Conservation (phyloP, 352 stramenopile species). For the Phytophthora hibernalis region DNA sequence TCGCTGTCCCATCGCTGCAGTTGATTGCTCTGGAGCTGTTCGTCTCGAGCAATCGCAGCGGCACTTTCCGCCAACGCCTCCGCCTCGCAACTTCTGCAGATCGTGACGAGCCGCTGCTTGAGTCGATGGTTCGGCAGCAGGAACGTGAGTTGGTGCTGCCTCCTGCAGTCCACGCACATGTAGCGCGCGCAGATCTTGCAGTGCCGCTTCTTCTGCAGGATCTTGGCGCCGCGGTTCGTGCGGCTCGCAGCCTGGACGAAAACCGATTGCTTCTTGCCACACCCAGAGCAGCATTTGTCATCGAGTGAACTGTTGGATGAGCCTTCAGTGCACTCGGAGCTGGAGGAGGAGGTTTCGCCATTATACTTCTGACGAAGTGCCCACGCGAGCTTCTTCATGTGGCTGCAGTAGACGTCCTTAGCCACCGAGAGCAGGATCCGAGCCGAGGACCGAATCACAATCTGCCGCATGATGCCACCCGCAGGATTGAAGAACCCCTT, state of each 20-base stretch:
- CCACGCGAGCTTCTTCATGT: constrained; percentile 77
- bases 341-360: constrained; percentile 15
- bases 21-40: constrained; percentile 28
- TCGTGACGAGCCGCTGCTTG: constrained; percentile 35
- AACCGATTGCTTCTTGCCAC: constrained; percentile 36
- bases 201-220: constrained; percentile 29
- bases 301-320: constrained; percentile 10
- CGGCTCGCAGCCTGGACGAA: constrained; percentile 31
- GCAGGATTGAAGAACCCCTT: constrained; percentile 52
- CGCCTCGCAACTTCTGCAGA: constrained; percentile 37
- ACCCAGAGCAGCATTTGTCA: constrained; percentile 31
- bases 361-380: constrained; percentile 39
- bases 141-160: constrained; percentile 51
- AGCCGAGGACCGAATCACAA: constrained; percentile 40
- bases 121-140: constrained; percentile 33
- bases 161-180: constrained; percentile 54
- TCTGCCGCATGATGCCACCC: constrained; percentile 45
- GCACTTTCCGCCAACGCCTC: constrained; percentile 25
- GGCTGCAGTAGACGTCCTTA: constrained; percentile 52
- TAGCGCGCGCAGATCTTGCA: constrained; percentile 55
- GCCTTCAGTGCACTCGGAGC: constrained; percentile 17
- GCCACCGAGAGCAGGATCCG: constrained; percentile 43
- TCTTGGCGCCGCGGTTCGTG: constrained; percentile 28
- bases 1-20: constrained; percentile 20
- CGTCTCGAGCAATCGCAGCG: constrained; percentile 29